Evolutionary conservation across 2,329 filamentous ascomycete genomes (phyloP), one percentile per base, ranked within the genome.

Genomic region (Neofusicoccum ribis): DNA sequence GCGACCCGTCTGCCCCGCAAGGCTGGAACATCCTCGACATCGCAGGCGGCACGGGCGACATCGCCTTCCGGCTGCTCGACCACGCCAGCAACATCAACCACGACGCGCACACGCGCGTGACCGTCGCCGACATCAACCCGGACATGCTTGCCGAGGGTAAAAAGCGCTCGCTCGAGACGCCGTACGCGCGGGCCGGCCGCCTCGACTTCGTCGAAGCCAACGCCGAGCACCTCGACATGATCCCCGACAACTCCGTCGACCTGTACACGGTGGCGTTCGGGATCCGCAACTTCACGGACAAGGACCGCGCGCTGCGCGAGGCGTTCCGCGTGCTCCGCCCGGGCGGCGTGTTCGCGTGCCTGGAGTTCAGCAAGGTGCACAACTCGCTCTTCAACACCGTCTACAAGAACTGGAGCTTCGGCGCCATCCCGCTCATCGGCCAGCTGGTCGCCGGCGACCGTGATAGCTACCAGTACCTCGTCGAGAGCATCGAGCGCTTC

Each of bases 231-330:
- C 85, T 98, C 36, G 80, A 77, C 61, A 85, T 69, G 72, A 86
- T 97, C 64, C 84, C 89, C 2, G 83, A 87, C 71, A 84, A 85
- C 73, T 90, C 86, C n/a, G 84, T 98, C 64, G 95, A 99, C 77
- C 84, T 99, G 5, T 99, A 99, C 82, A 99, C 95, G 0, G 95
- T 99, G 3, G 93, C 94, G 0, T 99, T 99, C 74, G 95, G 95
- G 37, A 98, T 99, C 76, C 87, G 95, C 60, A 99, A 99, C 80
- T 99, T 99, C 80, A 95, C 92, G 64, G 89, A 97, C 80, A 96
- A 97, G 75, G 89, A 91, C 54, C 86, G 86, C 0, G 96, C 94
- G 0, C 81, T 99, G 65, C 81, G 84, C 41, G 93, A 98, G 76
- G 95, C 95, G 0, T 89, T 89, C 79, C 88, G 95, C 6, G 92